phyloP scores from a whole-genome alignment of 768 basidiomycete genomes.

The Lactifluus echinatus region DNA sequence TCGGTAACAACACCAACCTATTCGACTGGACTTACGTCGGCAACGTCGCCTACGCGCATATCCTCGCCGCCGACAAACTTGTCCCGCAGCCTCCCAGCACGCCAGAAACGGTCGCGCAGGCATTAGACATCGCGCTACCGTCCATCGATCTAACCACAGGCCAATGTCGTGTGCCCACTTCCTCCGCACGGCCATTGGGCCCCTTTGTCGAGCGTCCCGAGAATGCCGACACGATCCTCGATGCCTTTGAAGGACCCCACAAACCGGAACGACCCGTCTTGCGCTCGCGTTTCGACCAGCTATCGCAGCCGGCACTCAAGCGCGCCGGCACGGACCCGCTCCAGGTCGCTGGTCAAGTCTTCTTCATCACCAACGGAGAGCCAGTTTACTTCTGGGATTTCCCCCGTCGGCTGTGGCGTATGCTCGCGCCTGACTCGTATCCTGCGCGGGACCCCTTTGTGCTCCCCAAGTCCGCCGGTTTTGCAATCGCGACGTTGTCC shows the following conservation, averaged over 20 bases:
- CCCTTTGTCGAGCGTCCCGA: constrained; percentile 60
- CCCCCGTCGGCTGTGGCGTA: constrained; percentile 67
- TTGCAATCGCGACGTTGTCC: constrained; percentile 59
- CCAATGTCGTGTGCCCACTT: constrained; percentile 64
- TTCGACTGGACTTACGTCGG: constrained; percentile 97
- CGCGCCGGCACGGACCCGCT: constrained; percentile 48
- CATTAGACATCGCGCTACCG: constrained; percentile 45
- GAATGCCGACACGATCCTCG: constrained; percentile 48
- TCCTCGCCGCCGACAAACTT: constrained; percentile 89
- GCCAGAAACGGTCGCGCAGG: constrained; percentile 26
- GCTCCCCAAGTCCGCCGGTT: constrained; percentile 56
- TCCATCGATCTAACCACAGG: constrained; percentile 59
- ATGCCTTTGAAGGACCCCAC: constrained; percentile 43
- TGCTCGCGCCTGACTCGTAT: constrained; percentile 33
- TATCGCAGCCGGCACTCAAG: constrained; percentile 50
- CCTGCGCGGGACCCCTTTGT: constrained; percentile 46
- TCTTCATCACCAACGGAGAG: constrained; percentile 97
- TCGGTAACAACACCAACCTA: constrained; percentile 88
- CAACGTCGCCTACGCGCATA: constrained; percentile 89
- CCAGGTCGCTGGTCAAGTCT: constrained; percentile 85
- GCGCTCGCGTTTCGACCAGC: constrained; percentile 76
- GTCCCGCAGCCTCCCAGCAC: constrained; percentile 41
- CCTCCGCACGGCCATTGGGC: constrained; percentile 71
- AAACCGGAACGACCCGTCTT: constrained; percentile 45
- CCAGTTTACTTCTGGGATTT: constrained; percentile 97